These are phyloP conservation scores for Penicillium italicum DNA, from an alignment of 2,329 filamentous ascomycete species.

Conservation along the genomic window DNA sequence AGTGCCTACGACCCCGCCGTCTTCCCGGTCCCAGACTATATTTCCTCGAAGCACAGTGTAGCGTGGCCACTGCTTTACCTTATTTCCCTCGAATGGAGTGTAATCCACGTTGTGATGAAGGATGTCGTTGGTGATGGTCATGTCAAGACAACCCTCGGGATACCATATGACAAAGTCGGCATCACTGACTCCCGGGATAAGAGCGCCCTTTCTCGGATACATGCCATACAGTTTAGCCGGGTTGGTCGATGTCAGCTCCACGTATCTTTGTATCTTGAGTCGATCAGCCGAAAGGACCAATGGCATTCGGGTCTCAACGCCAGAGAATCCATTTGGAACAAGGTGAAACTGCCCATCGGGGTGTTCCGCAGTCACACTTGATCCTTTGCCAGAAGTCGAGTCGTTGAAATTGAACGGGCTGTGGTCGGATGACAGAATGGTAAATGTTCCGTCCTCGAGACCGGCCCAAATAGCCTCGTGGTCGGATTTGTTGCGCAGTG, in stretches of 20 bases:
- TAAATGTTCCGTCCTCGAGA: slow-evolving; percentile 54
- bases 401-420: slow-evolving; percentile 34
- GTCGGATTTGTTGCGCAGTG: neutral
- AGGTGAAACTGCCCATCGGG: slow-evolving; percentile 38
- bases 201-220: slow-evolving; percentile 38
- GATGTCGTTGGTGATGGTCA: slow-evolving; percentile 34
- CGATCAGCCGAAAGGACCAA: slow-evolving; percentile 35
- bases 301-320: slow-evolving; percentile 43
- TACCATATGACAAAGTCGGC: slow-evolving; percentile 43
- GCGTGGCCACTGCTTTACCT: slow-evolving; percentile 35
- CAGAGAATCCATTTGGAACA: slow-evolving; percentile 46
- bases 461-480: slow-evolving; percentile 24
- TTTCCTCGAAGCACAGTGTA: slow-evolving; percentile 35
- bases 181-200: slow-evolving; percentile 41
- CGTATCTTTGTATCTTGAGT: slow-evolving; percentile 13
- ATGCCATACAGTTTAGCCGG: slow-evolving; percentile 46
- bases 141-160: slow-evolving; percentile 16
- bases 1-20: neutral
- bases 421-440: slow-evolving; percentile 52
- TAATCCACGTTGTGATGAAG: slow-evolving; percentile 38
- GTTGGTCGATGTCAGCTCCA: slow-evolving; percentile 45
- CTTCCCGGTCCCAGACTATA: slow-evolving; percentile 24
- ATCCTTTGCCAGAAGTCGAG: neutral
- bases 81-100: slow-evolving; percentile 35
- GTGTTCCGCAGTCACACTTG: slow-evolving; percentile 1